Conservation (phyloP, 2,329 filamentous ascomycete genomes). For the Ceratocystis papillata region DNA sequence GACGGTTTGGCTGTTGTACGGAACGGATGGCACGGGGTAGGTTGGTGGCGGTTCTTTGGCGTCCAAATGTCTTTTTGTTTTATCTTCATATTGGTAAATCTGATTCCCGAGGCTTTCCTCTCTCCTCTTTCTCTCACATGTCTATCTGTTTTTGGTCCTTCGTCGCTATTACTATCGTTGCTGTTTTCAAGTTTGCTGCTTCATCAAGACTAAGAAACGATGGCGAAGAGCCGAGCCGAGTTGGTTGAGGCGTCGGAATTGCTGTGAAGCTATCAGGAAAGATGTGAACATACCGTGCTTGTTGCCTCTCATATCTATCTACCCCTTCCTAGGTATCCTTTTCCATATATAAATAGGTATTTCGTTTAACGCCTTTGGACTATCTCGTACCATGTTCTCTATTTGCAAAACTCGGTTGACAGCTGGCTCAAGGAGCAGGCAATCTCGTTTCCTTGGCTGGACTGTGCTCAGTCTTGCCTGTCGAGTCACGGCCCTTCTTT, state of each 20-base stretch:
- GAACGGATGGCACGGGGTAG: not conserved
- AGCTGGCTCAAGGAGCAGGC: too few species aligned
- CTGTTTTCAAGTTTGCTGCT: not conserved
- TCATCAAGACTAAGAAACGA: not conserved
- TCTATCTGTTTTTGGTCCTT: not conserved
- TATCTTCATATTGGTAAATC: conserved; percentile 1
- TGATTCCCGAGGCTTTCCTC: conserved; percentile 10
- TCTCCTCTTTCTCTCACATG: conserved; percentile 2
- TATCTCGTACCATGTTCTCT: too few species aligned
- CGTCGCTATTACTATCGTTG: not conserved
- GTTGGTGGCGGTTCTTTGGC: conserved; percentile 5
- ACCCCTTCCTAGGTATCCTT: too few species aligned
- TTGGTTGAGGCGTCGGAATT: too few species aligned
- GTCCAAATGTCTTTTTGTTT: conserved; percentile 16
- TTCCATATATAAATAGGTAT: too few species aligned
- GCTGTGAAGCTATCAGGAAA: too few species aligned
- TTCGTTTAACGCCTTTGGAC: too few species aligned
- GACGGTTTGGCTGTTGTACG: conserved; percentile 1
- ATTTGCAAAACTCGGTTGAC: too few species aligned
- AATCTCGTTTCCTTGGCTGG: too few species aligned
- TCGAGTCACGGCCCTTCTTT: too few species aligned
- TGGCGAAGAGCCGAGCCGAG: too few species aligned
- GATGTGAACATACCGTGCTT: not conserved
- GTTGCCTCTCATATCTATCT: not conserved
- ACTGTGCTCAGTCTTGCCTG: too few species aligned